Evolutionary conservation across 495 filamentous ascomycete species (phyloP).

Genomic region (Jackrogersella minutella): DNA sequence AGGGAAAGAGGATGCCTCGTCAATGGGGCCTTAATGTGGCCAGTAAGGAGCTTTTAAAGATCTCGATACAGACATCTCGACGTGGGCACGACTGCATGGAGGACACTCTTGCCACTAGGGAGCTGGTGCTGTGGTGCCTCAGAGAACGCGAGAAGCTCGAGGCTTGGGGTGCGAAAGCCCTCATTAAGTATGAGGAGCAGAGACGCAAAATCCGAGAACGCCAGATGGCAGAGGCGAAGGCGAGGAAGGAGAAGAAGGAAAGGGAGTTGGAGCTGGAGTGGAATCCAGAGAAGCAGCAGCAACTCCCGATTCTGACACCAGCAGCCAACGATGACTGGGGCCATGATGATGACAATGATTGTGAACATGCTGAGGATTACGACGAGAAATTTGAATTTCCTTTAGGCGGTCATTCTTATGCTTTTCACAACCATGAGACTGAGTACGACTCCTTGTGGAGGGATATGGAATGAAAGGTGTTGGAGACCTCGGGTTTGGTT

Average conservation of each 20-base stretch:
- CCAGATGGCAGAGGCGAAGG: slow-evolving; percentile 14
- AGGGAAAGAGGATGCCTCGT: slow-evolving; percentile 7
- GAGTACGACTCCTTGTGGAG: not conserved
- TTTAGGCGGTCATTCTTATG: not conserved
- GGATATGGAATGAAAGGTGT: not conserved
- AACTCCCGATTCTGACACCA: not conserved
- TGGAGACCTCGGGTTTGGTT: not conserved
- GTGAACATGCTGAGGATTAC: not conserved
- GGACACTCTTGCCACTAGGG: slow-evolving; percentile 51
- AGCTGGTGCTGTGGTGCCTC: slow-evolving; percentile 48
- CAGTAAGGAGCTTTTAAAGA: slow-evolving; percentile 36
- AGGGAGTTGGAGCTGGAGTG: slow-evolving; percentile 16
- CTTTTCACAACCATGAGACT: too few species aligned
- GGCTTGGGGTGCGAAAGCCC: slow-evolving; percentile 21
- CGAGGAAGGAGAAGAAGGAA: slow-evolving; percentile 21
- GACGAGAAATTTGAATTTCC: not conserved
- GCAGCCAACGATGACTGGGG: not conserved
- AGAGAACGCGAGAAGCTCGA: slow-evolving; percentile 17
- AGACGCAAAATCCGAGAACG: slow-evolving; percentile 9
- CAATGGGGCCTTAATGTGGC: slow-evolving; percentile 46
- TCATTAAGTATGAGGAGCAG: slow-evolving; percentile 13
- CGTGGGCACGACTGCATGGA: slow-evolving; percentile 52
- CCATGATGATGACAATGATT: not conserved
- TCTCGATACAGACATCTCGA: slow-evolving; percentile 44
- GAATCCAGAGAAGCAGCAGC: not conserved